Conservation (phyloP, 495 filamentous ascomycete species). For the Trichoderma erinaceum region DNA sequence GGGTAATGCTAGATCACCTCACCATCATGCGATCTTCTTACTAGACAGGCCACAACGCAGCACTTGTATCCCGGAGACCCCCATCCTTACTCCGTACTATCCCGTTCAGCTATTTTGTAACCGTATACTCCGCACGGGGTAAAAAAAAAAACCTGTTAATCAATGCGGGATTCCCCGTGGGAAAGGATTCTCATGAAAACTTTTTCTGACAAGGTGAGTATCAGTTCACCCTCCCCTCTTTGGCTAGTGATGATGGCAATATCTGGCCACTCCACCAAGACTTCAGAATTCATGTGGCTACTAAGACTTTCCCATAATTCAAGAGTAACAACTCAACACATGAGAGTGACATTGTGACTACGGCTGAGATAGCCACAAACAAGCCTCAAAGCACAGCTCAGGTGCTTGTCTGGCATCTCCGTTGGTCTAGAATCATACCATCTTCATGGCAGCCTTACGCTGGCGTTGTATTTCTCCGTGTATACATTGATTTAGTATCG, state of each 20-base stretch:
- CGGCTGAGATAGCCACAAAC: no score
- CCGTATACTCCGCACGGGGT: not conserved
- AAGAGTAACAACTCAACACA: no score
- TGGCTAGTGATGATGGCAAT: no score
- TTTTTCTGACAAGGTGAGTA: not conserved
- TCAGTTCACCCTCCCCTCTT: not conserved
- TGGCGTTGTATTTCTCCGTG: no score
- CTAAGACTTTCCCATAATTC: no score
- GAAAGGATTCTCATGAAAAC: not conserved
- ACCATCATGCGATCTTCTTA: conserved; percentile 3
- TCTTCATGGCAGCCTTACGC: not conserved
- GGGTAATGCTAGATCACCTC: not conserved
- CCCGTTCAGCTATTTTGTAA: not conserved
- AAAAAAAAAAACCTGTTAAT: not conserved
- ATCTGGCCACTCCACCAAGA: no score
- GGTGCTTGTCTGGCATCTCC: no score
- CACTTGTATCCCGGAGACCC: not conserved
- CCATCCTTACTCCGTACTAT: not conserved
- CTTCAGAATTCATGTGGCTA: no score
- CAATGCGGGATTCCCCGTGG: conserved; percentile 5
- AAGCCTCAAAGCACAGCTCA: no score
- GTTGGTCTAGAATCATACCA: not conserved
- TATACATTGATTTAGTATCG: no score
- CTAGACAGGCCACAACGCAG: not conserved
- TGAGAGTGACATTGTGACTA: no score